These are phyloP conservation scores for Cladobotryum mycophilum DNA, from an alignment of 2,329 filamentous ascomycete genomes.

Conservation along the genomic window DNA sequence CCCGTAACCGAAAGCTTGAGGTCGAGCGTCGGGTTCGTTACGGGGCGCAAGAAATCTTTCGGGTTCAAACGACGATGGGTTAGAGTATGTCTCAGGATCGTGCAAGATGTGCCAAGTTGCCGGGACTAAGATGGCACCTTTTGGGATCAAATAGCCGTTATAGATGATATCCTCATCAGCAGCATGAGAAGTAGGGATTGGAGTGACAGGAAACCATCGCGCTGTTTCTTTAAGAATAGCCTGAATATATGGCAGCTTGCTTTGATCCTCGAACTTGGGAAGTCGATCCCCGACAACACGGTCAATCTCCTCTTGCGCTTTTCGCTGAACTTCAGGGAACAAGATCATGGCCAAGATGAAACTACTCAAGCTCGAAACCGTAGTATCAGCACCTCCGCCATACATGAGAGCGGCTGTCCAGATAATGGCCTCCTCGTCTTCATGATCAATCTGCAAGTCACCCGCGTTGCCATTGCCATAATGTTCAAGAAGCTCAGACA, in stretches of 20 bases:
- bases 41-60: conserved; percentile 9
- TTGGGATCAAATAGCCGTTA: conserved; percentile 4
- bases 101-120: conserved; percentile 3
- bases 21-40: conserved; percentile 7
- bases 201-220: conserved; percentile 12
- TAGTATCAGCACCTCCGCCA: conserved; percentile 10
- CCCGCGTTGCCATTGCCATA: background rate
- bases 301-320: conserved; percentile 14
- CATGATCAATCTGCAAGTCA: background rate
- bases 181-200: background rate
- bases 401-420: conserved; percentile 2
- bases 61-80: conserved; percentile 2
- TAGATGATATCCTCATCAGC: background rate
- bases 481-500: too few relatives aligned
- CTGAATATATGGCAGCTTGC: conserved; percentile 18
- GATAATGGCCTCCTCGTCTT: background rate
- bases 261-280: conserved; percentile 13
- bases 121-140: conserved; percentile 1
- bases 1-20: conserved; percentile 4
- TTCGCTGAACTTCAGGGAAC: conserved; percentile 10
- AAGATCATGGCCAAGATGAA: conserved; percentile 9
- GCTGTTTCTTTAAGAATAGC: conserved; percentile 20
- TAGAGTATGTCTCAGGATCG: conserved; percentile 1
- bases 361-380: background rate
- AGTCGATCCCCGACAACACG: conserved; percentile 16